phyloP scores from a whole-genome alignment of 202 grass and related monocot species.

The Hordeum pubiflorum region DNA sequence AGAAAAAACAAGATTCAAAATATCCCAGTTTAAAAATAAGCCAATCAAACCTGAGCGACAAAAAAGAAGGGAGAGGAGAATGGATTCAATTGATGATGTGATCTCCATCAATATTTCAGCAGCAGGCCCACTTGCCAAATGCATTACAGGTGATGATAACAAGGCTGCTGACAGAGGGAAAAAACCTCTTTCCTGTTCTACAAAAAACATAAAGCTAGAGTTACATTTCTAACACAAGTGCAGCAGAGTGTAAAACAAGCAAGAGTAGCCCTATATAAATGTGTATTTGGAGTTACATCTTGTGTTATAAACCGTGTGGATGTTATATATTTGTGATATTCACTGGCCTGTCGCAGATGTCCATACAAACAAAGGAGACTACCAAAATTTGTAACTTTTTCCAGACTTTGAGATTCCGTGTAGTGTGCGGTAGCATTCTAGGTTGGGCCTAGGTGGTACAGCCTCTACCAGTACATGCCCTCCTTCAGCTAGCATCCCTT shows the following conservation, averaged over 20 bases:
- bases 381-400: neutral
- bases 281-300: neutral
- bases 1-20: neutral
- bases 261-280: neutral
- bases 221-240: constrained; percentile 11
- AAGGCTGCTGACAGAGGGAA: constrained; percentile 74
- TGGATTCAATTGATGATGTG: constrained; percentile 65
- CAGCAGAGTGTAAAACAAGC: neutral
- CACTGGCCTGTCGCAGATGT: neutral
- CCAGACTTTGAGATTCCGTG: neutral
- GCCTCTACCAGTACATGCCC: neutral
- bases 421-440: neutral
- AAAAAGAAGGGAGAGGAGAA: constrained; percentile 81
- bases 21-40: constrained; percentile 10
- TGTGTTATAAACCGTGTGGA: neutral
- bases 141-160: constrained; percentile 63
- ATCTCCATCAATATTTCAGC: constrained; percentile 72
- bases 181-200: constrained; percentile 79
- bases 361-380: neutral
- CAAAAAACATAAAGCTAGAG: constrained; percentile 29
- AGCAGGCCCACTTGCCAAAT: constrained; percentile 42
- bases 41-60: constrained; percentile 69
- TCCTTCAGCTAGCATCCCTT: neutral
- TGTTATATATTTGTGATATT: neutral
- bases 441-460: neutral